These are phyloP conservation scores for Aspergillus alliaceus DNA, from an alignment of 2,329 filamentous ascomycete genomes.

Conservation along the genomic window DNA sequence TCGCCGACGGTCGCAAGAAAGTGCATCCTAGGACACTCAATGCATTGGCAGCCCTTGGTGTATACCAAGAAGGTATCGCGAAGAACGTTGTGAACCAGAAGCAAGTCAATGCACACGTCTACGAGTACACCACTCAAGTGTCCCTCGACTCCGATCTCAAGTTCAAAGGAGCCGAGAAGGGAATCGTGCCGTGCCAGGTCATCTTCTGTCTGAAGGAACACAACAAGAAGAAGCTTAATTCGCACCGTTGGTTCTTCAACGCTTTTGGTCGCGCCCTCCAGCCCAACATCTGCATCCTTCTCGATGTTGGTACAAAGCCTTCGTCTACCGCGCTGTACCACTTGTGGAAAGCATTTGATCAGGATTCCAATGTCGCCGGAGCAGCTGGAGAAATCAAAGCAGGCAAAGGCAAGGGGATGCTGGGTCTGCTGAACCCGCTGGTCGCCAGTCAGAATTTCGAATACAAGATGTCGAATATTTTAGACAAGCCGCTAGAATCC, in stretches of 20 bases:
- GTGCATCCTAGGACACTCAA: conserved; percentile 93
- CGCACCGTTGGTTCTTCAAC: conserved; percentile 99
- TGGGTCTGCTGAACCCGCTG: conserved; percentile 85
- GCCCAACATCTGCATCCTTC: conserved; percentile 93
- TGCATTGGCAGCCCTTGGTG: conserved; percentile 91
- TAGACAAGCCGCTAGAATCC: conserved; percentile 95
- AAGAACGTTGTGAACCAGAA: conserved; percentile 98
- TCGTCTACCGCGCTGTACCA: conserved; percentile 91
- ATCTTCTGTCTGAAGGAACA: conserved; percentile 98
- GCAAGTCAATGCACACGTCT: conserved; percentile 93
- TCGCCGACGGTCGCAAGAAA: conserved; percentile 89
- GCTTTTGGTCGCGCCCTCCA: conserved; percentile 90
- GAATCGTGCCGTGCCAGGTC: conserved; percentile 96
- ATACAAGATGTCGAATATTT: conserved; percentile 99
- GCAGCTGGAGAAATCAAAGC: conserved; percentile 98
- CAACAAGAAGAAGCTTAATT: conserved; percentile 97
- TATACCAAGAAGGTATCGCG: conserved; percentile 96
- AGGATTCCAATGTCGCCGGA: conserved; percentile 93
- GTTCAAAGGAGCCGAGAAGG: conserved; percentile 98
- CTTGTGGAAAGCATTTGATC: conserved; percentile 98
- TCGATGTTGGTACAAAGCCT: conserved; percentile 94
- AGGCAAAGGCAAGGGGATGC: conserved; percentile 83
- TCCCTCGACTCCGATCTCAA: conserved; percentile 93
- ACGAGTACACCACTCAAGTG: conserved; percentile 98
- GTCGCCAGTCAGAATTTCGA: conserved; percentile 98